phyloP scores from a whole-genome alignment of 352 stramenopile species.

The Phytophthora multivora region DNA sequence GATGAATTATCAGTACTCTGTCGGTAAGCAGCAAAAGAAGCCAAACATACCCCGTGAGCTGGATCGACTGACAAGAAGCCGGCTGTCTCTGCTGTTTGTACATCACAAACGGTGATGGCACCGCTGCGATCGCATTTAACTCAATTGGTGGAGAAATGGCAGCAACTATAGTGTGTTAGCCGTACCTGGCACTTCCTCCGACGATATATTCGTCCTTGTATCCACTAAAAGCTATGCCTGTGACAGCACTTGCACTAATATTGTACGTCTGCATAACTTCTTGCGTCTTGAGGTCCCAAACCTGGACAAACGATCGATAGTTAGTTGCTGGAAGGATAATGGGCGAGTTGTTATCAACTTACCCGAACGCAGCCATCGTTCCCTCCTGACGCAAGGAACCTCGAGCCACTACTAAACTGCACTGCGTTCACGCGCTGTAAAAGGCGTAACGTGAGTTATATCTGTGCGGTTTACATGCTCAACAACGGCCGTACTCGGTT shows the following conservation, averaged over 20 bases:
- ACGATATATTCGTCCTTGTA: constrained; percentile 79
- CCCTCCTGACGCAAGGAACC: constrained; percentile 67
- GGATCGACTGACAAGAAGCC: constrained; percentile 59
- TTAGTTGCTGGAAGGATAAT: background rate
- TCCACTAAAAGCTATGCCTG: constrained; percentile 66
- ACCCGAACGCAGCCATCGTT: constrained; percentile 60
- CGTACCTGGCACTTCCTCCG: constrained; percentile 67
- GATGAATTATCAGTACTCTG: background rate
- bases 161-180: background rate
- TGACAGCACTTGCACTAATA: constrained; percentile 66
- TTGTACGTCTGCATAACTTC: constrained; percentile 70
- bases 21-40: background rate
- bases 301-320: constrained; percentile 13
- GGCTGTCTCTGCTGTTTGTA: constrained; percentile 57
- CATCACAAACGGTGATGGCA: constrained; percentile 65
- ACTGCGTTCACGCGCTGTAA: constrained; percentile 64
- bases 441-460: too few relatives aligned
- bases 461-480: background rate
- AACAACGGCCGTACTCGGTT: constrained; percentile 37
- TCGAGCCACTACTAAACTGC: constrained; percentile 72
- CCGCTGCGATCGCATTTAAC: constrained; percentile 33
- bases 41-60: constrained; percentile 32
- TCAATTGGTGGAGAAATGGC: background rate
- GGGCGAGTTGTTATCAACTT: background rate
- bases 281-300: constrained; percentile 83